A percentile compares a stretch with the other conserved stretches of the same genome.
phyloP scores from a whole-genome alignment of 805 yeast species.

The Lipomyces orientalis region DNA sequence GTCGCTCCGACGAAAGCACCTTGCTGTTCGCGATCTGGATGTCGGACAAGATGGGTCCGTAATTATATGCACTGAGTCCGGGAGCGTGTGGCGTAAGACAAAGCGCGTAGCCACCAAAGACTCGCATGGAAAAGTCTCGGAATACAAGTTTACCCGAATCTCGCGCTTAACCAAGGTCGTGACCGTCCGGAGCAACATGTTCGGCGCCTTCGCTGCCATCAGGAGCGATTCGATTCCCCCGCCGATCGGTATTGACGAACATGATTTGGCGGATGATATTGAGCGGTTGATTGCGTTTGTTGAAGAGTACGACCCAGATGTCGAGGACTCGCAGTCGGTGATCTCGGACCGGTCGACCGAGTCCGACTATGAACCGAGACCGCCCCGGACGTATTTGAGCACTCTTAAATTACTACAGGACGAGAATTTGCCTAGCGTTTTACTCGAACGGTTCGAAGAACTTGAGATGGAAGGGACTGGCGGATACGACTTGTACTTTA shows the following conservation, averaged over 20 bases:
- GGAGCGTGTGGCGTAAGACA: constrained; percentile 59
- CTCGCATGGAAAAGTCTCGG: constrained; percentile 33
- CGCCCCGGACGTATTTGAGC: constrained; percentile 17
- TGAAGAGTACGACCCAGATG: constrained; percentile 20
- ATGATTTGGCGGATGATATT: constrained; percentile 59
- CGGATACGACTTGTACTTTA: constrained; percentile 28
- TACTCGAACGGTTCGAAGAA: constrained; percentile 19
- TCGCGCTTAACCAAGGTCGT: constrained; percentile 62
- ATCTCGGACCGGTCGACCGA: constrained; percentile 14
- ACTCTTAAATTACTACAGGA: constrained; percentile 24
- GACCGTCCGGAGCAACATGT: constrained; percentile 68
- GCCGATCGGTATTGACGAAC: constrained; percentile 58
- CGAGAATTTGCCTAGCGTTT: constrained; percentile 29
- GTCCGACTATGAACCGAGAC: background rate
- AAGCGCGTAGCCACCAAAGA: constrained; percentile 25
- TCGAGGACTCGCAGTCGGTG: constrained; percentile 20
- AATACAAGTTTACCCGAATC: constrained; percentile 58
- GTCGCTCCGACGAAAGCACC: constrained; percentile 51
- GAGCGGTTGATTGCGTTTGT: constrained; percentile 47
- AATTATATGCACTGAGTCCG: constrained; percentile 69
- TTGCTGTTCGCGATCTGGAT: constrained; percentile 70
- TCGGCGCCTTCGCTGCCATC: constrained; percentile 69
- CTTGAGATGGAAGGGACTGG: constrained; percentile 20
- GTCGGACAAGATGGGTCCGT: constrained; percentile 71
- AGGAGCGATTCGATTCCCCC: constrained; percentile 66